Percentiles rank a stretch among this genome's conserved stretches.
These are phyloP conservation scores for Knoxdaviesia proteae DNA, from an alignment of 2,329 filamentous ascomycete genomes.

Conservation along the genomic window DNA sequence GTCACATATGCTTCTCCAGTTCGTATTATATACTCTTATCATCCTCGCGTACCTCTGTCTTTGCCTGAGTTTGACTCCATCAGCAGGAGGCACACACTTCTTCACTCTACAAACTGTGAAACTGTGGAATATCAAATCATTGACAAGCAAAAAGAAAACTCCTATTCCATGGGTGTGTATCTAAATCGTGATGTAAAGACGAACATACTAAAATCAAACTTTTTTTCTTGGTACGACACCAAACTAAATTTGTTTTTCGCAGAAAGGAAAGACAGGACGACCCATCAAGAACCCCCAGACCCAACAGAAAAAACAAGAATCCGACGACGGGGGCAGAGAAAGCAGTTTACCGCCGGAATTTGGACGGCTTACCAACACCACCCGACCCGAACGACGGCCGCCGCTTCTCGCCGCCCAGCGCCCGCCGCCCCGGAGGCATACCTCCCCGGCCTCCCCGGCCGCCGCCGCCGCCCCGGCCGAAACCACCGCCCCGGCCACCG, in stretches of 20 bases:
- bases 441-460: conserved; percentile 25
- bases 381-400: conserved; percentile 16
- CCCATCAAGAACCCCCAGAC: not conserved
- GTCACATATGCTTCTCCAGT: no score
- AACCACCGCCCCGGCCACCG: conserved; percentile 14
- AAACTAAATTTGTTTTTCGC: not conserved
- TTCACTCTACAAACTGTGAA: no score
- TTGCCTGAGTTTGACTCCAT: no score
- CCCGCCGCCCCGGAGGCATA: conserved; percentile 23
- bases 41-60: no score
- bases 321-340: conserved; percentile 1
- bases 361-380: conserved; percentile 19
- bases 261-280: not conserved
- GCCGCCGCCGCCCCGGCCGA: conserved; percentile 12
- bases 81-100: no score
- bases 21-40: no score
- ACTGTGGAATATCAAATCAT: no score
- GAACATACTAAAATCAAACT: not conserved
- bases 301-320: not conserved
- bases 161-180: not conserved
- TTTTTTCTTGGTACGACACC: conserved; percentile 1
- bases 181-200: not conserved
- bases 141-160: not conserved
- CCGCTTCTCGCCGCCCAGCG: conserved; percentile 28
- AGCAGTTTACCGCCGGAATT: not conserved